Percentiles rank a stretch among this genome's conserved stretches.
These are phyloP conservation scores for Rhizophora mangle DNA, from an alignment of 345 rosid species.

Conservation along the genomic window DNA sequence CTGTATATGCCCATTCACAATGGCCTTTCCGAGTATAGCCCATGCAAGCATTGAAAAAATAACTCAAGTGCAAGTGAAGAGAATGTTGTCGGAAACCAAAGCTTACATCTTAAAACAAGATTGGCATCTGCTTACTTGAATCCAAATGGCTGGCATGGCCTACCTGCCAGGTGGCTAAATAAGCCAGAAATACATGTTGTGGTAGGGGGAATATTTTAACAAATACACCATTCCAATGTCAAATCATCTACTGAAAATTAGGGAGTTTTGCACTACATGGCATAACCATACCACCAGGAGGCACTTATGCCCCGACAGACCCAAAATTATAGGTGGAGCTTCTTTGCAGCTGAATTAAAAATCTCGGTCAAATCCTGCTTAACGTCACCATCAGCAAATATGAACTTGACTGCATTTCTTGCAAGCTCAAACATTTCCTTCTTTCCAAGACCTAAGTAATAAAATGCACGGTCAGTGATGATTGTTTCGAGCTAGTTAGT, in stretches of 20 bases:
- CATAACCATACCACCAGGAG: neutral
- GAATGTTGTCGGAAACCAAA: too few relatives aligned
- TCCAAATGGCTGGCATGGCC: too few relatives aligned
- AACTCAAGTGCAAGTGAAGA: too few relatives aligned
- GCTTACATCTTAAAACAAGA: too few relatives aligned
- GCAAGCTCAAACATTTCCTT: conserved; percentile 66
- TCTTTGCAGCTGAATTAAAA: conserved; percentile 41
- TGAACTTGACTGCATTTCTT: conserved; percentile 49
- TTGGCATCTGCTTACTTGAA: too few relatives aligned
- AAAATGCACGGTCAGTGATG: conserved; percentile 9
- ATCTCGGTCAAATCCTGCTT: conserved; percentile 50
- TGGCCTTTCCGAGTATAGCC: too few relatives aligned
- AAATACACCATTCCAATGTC: too few relatives aligned
- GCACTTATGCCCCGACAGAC: neutral
- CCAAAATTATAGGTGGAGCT: conserved; percentile 28
- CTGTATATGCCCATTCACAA: too few relatives aligned
- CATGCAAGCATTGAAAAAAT: too few relatives aligned
- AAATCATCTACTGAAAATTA: neutral
- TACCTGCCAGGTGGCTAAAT: too few relatives aligned
- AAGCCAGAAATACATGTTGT: too few relatives aligned
- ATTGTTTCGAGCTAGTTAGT: neutral
- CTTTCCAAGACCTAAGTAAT: conserved; percentile 54
- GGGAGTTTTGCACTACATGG: neutral
- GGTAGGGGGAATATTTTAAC: too few relatives aligned
- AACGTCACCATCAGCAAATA: conserved; percentile 63